Evolutionary conservation across 352 stramenopile species (phyloP).

Genomic region (Detonula confervacea): DNA sequence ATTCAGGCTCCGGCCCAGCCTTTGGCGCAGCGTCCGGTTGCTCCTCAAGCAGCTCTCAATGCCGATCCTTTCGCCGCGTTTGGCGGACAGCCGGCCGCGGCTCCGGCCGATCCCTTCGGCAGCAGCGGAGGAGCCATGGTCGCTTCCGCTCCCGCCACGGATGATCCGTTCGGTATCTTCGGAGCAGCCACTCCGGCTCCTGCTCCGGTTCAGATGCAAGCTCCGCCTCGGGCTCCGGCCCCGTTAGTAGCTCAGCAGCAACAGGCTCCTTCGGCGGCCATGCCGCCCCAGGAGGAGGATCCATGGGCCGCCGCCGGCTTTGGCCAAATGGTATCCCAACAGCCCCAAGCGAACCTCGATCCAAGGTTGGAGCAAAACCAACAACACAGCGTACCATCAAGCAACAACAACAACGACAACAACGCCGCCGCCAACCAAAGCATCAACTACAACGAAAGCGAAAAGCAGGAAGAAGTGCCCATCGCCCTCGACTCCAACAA

Average conservation of each 20-base stretch:
- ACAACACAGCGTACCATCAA: too few relatives aligned
- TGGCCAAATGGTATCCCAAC: conserved; percentile 17
- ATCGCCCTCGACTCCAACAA: conserved; percentile 50
- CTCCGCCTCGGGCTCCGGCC: neutral
- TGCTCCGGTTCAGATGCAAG: neutral
- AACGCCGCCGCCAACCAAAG: neutral
- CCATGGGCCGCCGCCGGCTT: conserved; percentile 61
- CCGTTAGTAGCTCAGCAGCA: neutral
- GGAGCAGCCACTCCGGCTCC: neutral
- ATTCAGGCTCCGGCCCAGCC: neutral
- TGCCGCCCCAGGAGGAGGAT: conserved; percentile 27
- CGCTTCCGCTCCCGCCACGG: conserved; percentile 15
- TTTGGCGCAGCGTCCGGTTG: neutral
- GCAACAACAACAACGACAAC: neutral
- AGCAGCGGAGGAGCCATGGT: too few relatives aligned
- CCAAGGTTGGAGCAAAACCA: conserved; percentile 2
- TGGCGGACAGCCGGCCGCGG: conserved; percentile 3
- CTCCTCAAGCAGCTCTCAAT: conserved; percentile 2
- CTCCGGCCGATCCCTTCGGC: conserved; percentile 34
- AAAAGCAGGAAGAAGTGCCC: conserved; percentile 1
- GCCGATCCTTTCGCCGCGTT: conserved; percentile 31
- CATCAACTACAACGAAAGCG: neutral
- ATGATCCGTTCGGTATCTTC: conserved; percentile 81
- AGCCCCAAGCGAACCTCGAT: conserved; percentile 1
- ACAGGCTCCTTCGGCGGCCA: conserved; percentile 31